Evolutionary conservation across 2,329 filamentous ascomycete genomes (phyloP).

Genomic region (Colletotrichum somersetense): DNA sequence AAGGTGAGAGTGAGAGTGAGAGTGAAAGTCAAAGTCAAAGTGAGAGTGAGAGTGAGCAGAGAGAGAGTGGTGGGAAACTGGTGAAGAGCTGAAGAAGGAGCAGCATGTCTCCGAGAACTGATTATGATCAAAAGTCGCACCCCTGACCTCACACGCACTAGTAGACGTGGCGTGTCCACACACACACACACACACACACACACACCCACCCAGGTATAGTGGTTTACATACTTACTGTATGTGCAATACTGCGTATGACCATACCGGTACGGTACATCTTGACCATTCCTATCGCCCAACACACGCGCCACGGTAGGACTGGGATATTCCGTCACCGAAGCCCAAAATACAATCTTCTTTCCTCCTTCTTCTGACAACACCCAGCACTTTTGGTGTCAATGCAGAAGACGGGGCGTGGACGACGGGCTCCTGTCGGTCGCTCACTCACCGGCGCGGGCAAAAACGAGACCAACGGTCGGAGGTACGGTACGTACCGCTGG

Average conservation of each 20-base stretch:
- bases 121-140: conserved; percentile 15
- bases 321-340: conserved; percentile 29
- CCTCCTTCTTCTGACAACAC: not conserved
- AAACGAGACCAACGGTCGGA: too few relatives aligned
- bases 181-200: not conserved
- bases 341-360: not conserved
- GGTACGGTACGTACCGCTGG: not conserved
- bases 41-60: not conserved
- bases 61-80: not conserved
- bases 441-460: too few relatives aligned
- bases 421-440: too few relatives aligned
- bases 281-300: too few relatives aligned
- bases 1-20: too few relatives aligned
- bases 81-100: not conserved
- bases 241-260: too few relatives aligned
- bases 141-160: conserved; percentile 26
- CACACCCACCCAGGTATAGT: not conserved
- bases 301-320: not conserved
- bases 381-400: not conserved
- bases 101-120: not conserved
- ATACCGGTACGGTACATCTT: not conserved
- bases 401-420: not conserved
- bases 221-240: too few relatives aligned
- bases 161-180: conserved; percentile 40
- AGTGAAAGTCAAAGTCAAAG: too few relatives aligned